Conservation (phyloP, 2,329 filamentous ascomycete genomes). For the Aspergillus sp. region DNA sequence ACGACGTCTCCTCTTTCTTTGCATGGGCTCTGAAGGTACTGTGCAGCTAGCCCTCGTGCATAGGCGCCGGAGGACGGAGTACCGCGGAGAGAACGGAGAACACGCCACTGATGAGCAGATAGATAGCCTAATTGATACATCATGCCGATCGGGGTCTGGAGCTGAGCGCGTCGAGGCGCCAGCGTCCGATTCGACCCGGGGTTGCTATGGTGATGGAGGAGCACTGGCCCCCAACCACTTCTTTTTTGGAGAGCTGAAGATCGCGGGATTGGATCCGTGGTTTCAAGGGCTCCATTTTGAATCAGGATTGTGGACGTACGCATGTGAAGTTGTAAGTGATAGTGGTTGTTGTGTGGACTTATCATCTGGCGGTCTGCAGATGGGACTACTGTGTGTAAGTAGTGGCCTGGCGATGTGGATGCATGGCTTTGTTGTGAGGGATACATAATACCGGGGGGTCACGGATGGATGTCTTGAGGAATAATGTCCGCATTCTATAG, state of each 20-base stretch:
- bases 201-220: conserved; percentile 22
- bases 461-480: background rate
- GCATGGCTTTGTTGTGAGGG: background rate
- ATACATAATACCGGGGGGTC: background rate
- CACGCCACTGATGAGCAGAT: no score
- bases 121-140: background rate
- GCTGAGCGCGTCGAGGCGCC: conserved; percentile 15
- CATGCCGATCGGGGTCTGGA: background rate
- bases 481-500: background rate
- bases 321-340: background rate
- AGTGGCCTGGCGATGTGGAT: background rate
- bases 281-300: background rate
- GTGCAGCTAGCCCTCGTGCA: no score
- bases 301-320: background rate
- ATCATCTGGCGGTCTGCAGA: background rate
- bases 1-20: no score
- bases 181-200: conserved; percentile 16
- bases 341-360: background rate
- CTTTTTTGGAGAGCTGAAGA: conserved; percentile 8
- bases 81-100: no score
- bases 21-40: no score
- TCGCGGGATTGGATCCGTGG: background rate
- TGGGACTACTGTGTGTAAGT: background rate
- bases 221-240: conserved; percentile 12
- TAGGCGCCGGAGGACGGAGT: no score